Conservation (phyloP, 129 eudicot species). For the Helichrysum umbraculigerum region DNA sequence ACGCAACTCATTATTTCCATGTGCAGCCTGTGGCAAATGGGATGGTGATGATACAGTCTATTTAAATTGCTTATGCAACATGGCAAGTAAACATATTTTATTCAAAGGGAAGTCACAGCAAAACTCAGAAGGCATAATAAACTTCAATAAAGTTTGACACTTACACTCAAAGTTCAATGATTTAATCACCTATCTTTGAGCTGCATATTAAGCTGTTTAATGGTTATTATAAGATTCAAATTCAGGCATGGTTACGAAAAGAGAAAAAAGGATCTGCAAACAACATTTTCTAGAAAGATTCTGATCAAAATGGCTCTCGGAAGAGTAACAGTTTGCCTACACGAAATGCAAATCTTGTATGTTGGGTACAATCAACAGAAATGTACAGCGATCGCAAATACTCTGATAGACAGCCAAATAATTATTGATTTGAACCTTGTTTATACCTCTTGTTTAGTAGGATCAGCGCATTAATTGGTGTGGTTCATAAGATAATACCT, state of each 20-base stretch:
- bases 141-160: slow-evolving; percentile 8
- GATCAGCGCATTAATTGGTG: neutral
- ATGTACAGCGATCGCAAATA: slow-evolving; percentile 8
- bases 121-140: slow-evolving; percentile 2
- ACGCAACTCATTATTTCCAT: slow-evolving; percentile 35
- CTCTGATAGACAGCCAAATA: slow-evolving; percentile 8
- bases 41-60: neutral
- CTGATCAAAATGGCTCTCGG: slow-evolving; percentile 1
- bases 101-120: slow-evolving; percentile 9
- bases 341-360: slow-evolving; percentile 11
- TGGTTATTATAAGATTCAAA: slow-evolving; percentile 3
- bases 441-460: neutral
- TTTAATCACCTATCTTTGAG: neutral
- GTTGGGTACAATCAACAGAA: slow-evolving; percentile 1
- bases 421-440: neutral
- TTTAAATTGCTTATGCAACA: neutral
- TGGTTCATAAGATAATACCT: neutral
- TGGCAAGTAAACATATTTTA: slow-evolving; percentile 1
- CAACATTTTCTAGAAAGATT: neutral
- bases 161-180: neutral
- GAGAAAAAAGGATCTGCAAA: neutral
- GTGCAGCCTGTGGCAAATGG: slow-evolving; percentile 39
- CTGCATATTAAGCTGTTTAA: neutral
- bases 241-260: neutral
- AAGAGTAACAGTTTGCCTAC: slow-evolving; percentile 6